A percentile compares a stretch with the other conserved stretches of the same genome.
phyloP scores from a whole-genome alignment of 257 asterid genomes.

The Fraxinus americana region DNA sequence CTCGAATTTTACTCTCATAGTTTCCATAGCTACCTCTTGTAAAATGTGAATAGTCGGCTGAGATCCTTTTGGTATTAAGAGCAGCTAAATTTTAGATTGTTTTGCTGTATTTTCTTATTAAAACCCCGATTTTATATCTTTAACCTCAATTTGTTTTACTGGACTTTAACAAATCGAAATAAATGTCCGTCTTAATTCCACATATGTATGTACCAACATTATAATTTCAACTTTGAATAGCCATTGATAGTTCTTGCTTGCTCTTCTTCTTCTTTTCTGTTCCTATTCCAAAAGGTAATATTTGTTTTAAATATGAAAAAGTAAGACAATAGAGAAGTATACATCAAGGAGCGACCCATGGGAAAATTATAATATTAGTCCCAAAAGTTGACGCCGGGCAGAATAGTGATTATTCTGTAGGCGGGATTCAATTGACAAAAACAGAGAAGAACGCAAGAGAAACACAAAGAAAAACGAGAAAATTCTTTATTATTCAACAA shows the following conservation, averaged over 20 bases:
- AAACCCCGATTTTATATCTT: neutral
- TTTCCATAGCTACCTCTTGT: neutral
- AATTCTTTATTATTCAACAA: no score
- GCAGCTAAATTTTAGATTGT: neutral
- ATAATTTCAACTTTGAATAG: neutral
- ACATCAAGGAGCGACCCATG: slow-evolving; percentile 16
- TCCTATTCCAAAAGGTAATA: neutral
- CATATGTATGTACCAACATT: neutral
- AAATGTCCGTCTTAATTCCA: neutral
- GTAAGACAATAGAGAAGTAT: neutral
- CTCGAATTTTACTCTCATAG: neutral
- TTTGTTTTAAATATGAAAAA: neutral
- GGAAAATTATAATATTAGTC: slow-evolving; percentile 27
- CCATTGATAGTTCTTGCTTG: neutral
- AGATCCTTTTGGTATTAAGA: neutral
- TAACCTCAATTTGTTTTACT: neutral
- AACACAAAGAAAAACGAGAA: no score
- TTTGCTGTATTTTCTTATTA: neutral
- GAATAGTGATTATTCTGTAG: no score
- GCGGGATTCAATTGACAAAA: no score
- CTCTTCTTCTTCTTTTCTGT: neutral
- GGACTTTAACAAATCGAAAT: neutral
- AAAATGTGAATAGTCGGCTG: neutral
- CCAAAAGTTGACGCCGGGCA: slow-evolving; percentile 45
- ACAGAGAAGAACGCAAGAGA: no score